phyloP scores from a whole-genome alignment of 2,329 filamentous ascomycete species.

The Conoideocrella luteorostrata region DNA sequence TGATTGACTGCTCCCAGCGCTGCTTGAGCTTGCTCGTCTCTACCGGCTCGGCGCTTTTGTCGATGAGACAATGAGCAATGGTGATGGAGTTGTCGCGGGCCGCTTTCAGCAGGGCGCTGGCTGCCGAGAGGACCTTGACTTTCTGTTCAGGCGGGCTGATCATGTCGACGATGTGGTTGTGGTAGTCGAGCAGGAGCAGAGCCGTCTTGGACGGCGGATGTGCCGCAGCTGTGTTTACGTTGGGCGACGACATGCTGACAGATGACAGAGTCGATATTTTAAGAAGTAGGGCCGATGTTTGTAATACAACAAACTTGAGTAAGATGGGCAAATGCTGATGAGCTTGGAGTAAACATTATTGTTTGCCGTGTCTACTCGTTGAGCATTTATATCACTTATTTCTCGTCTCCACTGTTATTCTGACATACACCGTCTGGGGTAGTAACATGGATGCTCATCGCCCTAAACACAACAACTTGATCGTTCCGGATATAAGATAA shows the following conservation, averaged over 20 bases:
- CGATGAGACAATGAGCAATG: conserved; percentile 10
- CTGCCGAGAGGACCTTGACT: conserved; percentile 6
- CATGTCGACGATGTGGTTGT: conserved; percentile 9
- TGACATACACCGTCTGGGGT: too few species aligned
- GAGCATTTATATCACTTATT: too few species aligned
- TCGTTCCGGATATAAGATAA: too few species aligned
- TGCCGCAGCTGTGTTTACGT: conserved; percentile 1
- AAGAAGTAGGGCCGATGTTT: too few species aligned
- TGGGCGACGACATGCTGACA: not conserved
- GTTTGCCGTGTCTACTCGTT: too few species aligned
- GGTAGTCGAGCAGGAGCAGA: conserved; percentile 12
- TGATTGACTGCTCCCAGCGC: conserved; percentile 7
- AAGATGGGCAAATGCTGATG: not conserved
- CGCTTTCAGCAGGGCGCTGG: conserved; percentile 4
- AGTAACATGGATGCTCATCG: too few species aligned
- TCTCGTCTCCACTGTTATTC: too few species aligned
- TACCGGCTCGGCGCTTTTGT: conserved; percentile 4
- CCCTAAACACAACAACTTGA: too few species aligned
- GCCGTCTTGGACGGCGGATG: conserved; percentile 10
- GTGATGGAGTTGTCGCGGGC: conserved; percentile 6
- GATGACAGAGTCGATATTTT: too few species aligned
- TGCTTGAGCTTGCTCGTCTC: conserved; percentile 8
- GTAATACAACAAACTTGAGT: not conserved
- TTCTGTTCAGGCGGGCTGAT: conserved; percentile 6
- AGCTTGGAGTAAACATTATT: not conserved